A percentile compares a stretch with the other conserved stretches of the same genome.
Conservation (phyloP, 768 basidiomycete genomes). For the Rhodotorula diobovata region DNA sequence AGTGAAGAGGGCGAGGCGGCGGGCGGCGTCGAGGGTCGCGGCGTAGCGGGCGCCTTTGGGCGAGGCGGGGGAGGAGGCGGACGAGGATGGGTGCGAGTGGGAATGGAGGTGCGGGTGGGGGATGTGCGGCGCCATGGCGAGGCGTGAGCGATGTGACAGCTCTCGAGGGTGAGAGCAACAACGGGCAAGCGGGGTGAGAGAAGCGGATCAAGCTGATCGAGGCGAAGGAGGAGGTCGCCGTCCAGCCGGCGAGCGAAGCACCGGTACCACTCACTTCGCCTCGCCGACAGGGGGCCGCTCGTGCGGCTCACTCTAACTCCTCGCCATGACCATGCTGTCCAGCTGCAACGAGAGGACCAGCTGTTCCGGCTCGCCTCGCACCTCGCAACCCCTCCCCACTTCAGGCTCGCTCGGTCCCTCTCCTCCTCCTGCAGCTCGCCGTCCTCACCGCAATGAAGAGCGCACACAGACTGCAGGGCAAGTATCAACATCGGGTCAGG, state of each 20-base stretch:
- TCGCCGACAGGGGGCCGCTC: too few relatives aligned
- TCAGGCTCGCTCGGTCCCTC: not conserved
- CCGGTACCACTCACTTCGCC: too few relatives aligned
- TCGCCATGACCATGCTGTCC: too few relatives aligned
- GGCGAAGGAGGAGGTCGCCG: too few relatives aligned
- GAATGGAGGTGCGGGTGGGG: not conserved
- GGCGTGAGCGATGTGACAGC: not conserved
- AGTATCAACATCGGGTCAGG: not conserved
- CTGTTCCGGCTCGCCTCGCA: too few relatives aligned
- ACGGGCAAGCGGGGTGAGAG: too few relatives aligned
- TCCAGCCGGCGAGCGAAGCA: too few relatives aligned
- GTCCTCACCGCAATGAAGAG: not conserved
- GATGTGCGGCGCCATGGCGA: not conserved
- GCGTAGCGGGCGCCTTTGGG: conserved; percentile 21
- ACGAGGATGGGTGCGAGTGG: not conserved
- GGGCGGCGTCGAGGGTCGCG: conserved; percentile 16
- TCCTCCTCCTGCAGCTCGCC: not conserved
- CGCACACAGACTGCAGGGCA: not conserved
- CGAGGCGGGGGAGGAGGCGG: not conserved
- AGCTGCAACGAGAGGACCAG: too few relatives aligned
- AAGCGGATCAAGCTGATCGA: too few relatives aligned
- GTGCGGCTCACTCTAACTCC: too few relatives aligned
- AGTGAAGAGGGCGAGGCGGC: conserved; percentile 1
- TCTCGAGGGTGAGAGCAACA: not conserved
- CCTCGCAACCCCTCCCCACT: too few relatives aligned